phyloP scores from a whole-genome alignment of 176 grass and related monocot genomes.

The Paspalum notatum region DNA sequence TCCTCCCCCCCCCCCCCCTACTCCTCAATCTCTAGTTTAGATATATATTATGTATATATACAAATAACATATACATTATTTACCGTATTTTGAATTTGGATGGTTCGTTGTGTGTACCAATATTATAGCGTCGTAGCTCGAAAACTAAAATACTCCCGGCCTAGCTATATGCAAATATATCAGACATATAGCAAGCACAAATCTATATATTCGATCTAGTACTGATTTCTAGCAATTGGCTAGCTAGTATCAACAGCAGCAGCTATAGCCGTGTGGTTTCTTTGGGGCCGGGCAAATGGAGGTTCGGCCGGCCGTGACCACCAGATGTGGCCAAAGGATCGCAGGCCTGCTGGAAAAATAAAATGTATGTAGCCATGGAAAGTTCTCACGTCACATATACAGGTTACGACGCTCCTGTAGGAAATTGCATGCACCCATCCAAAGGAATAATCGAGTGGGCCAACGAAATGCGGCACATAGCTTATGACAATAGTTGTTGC shows the following conservation, averaged over 20 bases:
- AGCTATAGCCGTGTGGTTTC: no score
- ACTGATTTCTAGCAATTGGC: no score
- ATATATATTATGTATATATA: background rate
- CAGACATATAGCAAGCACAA: no score
- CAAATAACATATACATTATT: background rate
- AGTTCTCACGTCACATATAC: background rate
- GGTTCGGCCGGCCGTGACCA: slow-evolving; percentile 20
- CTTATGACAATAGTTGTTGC: background rate
- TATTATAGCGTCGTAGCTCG: no score
- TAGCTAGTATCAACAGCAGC: no score
- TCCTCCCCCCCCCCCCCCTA: no score
- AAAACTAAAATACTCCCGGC: no score
- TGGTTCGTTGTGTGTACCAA: background rate
- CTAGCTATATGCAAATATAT: no score
- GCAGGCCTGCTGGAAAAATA: slow-evolving; percentile 18
- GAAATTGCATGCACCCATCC: slow-evolving; percentile 7
- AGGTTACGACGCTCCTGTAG: slow-evolving; percentile 11
- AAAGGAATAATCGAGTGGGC: slow-evolving; percentile 36
- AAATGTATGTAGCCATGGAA: slow-evolving; percentile 18
- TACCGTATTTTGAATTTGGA: background rate
- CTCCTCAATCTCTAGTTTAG: background rate
- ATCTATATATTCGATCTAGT: no score
- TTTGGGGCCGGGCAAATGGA: background rate
- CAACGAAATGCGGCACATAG: background rate
- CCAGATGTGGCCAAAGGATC: slow-evolving; percentile 38